phyloP scores from a whole-genome alignment of 2,329 filamentous ascomycete genomes.

The Aureobasidium musti region DNA sequence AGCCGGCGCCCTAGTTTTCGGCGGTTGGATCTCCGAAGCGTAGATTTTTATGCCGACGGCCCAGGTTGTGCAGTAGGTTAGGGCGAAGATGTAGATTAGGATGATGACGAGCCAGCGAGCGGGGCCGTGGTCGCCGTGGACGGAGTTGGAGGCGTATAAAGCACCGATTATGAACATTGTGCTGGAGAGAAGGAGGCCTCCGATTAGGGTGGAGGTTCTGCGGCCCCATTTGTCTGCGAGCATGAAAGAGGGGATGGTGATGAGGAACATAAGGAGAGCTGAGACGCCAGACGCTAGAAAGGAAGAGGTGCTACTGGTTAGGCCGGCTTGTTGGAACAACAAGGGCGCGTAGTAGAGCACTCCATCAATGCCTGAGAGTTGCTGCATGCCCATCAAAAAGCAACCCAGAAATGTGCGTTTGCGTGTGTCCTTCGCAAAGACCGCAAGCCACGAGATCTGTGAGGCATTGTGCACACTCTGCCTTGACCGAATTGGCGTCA shows the following conservation, averaged over 20 bases:
- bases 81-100: constrained; percentile 52
- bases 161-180: constrained; percentile 54
- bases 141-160: constrained; percentile 50
- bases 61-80: constrained; percentile 55
- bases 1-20: constrained; percentile 55
- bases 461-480: neutral
- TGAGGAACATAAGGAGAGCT: constrained; percentile 59
- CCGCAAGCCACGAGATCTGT: neutral
- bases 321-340: constrained; percentile 61
- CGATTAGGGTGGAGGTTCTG: constrained; percentile 56
- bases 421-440: constrained; percentile 6
- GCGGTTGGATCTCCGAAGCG: constrained; percentile 59
- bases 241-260: constrained; percentile 59
- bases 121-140: constrained; percentile 42
- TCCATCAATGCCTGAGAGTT: constrained; percentile 59
- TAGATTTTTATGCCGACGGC: constrained; percentile 59
- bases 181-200: constrained; percentile 54
- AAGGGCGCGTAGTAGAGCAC: constrained; percentile 63
- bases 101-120: constrained; percentile 55
- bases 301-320: constrained; percentile 55
- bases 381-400: constrained; percentile 59
- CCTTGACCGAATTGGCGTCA: constrained; percentile 22
- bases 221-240: constrained; percentile 61
- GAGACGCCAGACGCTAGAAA: constrained; percentile 65
- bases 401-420: constrained; percentile 52